Evolutionary conservation across 164 flowering plant genomes (phyloP).

Genomic region (Platanus orientalis): DNA sequence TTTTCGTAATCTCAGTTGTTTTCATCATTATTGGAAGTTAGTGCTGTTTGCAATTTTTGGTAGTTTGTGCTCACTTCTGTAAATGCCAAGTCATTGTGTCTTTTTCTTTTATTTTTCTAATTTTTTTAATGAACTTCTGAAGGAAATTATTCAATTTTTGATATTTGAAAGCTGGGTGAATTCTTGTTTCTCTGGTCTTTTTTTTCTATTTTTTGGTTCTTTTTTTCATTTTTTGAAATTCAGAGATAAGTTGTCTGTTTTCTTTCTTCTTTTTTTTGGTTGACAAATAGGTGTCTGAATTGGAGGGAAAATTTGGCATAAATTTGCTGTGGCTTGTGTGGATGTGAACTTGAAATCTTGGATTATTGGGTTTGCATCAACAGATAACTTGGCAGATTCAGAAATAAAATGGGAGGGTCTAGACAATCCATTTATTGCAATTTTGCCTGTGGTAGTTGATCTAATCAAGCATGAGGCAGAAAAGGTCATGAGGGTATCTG

Average conservation of each 20-base stretch:
- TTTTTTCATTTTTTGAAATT: too few species aligned
- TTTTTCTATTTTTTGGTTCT: too few species aligned
- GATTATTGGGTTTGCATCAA: not conserved
- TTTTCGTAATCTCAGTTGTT: not conserved
- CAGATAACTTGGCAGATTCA: not conserved
- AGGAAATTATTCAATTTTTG: too few species aligned
- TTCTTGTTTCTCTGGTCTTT: not conserved
- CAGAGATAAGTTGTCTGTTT: too few species aligned
- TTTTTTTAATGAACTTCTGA: not conserved
- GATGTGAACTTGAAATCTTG: not conserved
- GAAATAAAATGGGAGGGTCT: not conserved
- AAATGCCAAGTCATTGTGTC: not conserved
- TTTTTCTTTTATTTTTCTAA: not conserved
- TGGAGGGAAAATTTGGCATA: too few species aligned
- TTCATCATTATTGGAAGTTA: too few species aligned
- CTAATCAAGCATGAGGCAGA: not conserved
- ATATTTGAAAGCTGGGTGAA: not conserved
- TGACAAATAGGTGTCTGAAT: too few species aligned
- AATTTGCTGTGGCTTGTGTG: not conserved
- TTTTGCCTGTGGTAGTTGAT: not conserved
- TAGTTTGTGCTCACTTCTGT: not conserved
- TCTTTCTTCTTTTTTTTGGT: too few species aligned
- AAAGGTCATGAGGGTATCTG: slow-evolving; percentile 5
- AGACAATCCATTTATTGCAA: not conserved
- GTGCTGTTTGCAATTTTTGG: not conserved